Conservation (phyloP, 1,284 basidiomycete genomes). For the Puccinia brachypodii region DNA sequence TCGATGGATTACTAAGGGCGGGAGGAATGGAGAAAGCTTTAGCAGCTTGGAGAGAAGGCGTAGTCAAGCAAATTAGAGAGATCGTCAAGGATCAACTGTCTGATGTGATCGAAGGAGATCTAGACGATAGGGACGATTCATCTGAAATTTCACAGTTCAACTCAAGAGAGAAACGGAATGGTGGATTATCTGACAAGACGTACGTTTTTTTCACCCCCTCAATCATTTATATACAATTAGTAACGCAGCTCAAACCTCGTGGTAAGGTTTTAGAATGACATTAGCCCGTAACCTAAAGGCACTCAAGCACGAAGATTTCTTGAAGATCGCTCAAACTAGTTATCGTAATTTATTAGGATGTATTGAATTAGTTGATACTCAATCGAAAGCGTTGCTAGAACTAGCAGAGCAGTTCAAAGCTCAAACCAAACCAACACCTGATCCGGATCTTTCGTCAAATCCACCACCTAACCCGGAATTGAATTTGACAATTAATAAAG, state of each 20-base stretch:
- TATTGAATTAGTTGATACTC: constrained; percentile 70
- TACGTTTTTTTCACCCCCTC: constrained; percentile 50
- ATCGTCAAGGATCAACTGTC: constrained; percentile 60
- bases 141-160: constrained; percentile 3
- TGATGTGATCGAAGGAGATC: constrained; percentile 33
- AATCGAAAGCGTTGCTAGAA: constrained; percentile 61
- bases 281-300: constrained; percentile 66
- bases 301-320: constrained; percentile 71
- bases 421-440: not conserved
- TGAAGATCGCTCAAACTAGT: constrained; percentile 66
- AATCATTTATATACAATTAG: constrained; percentile 25
- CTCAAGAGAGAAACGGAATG: constrained; percentile 33
- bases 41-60: constrained; percentile 73
- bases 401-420: constrained; percentile 15
- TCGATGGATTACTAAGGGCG: constrained; percentile 74
- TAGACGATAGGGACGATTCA: constrained; percentile 37
- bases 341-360: constrained; percentile 69
- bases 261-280: constrained; percentile 45
- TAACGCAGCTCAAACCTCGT: constrained; percentile 25
- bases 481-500: not conserved
- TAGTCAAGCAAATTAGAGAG: constrained; percentile 67
- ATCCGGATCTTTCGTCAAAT: constrained; percentile 31
- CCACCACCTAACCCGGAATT: not conserved
- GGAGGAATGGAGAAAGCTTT: constrained; percentile 71
- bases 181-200: constrained; percentile 41